These are phyloP conservation scores for Penicillium concentricum DNA, from an alignment of 2,329 filamentous ascomycete genomes.

Conservation along the genomic window DNA sequence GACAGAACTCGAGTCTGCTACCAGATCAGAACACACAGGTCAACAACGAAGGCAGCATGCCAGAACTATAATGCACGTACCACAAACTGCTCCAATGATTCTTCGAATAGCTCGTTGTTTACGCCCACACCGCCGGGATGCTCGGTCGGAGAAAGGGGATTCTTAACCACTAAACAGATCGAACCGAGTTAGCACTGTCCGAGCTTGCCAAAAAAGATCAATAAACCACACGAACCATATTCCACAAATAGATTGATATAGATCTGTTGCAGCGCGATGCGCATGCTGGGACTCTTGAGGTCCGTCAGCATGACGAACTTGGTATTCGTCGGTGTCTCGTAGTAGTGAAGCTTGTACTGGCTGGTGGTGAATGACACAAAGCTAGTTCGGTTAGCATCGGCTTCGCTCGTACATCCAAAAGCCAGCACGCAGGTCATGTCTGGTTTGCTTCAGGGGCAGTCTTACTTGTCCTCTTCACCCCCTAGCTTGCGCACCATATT, in stretches of 20 bases:
- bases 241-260: slow-evolving; percentile 98
- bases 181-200: slow-evolving; percentile 7
- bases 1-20: slow-evolving; percentile 34
- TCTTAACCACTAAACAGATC: slow-evolving; percentile 56
- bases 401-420: background rate
- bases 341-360: slow-evolving; percentile 98
- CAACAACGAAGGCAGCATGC: slow-evolving; percentile 8
- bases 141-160: slow-evolving; percentile 60
- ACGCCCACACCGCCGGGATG: slow-evolving; percentile 62
- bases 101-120: slow-evolving; percentile 64
- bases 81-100: slow-evolving; percentile 54
- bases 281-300: slow-evolving; percentile 82
- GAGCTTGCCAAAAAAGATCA: background rate
- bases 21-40: slow-evolving; percentile 22
- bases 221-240: slow-evolving; percentile 60
- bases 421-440: background rate
- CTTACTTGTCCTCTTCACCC: slow-evolving; percentile 76
- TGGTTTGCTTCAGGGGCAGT: background rate
- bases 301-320: slow-evolving; percentile 98
- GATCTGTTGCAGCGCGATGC: slow-evolving; percentile 93
- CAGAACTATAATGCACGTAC: slow-evolving; percentile 32
- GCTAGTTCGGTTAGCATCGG: slow-evolving; percentile 42
- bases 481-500: slow-evolving; percentile 97
- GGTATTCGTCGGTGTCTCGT: slow-evolving; percentile 93
- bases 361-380: slow-evolving; percentile 92